Evolutionary conservation across 805 yeast species (phyloP), one percentile per base, ranked within the genome.

Genomic region (Lipomyces lipofer): DNA sequence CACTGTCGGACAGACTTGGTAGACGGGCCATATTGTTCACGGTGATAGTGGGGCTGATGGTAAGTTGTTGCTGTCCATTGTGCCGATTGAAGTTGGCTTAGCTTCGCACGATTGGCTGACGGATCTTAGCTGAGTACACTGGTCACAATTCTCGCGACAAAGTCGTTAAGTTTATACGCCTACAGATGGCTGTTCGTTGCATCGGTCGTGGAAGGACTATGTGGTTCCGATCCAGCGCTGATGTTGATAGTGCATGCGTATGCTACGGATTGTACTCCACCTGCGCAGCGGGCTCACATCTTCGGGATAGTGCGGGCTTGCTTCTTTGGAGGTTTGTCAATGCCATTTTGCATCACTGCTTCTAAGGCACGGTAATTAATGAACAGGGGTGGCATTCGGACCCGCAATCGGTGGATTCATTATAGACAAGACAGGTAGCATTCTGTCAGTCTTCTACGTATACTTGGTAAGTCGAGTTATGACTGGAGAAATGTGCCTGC

Each of bases 211-310:
- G 76, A 75, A 32, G 75, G 82, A 21, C 47, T 78, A 2, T 78
- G 84, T 13, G 96, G 96, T 25, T 85, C 90, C 0, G 46, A 77
- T 4, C 68, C 80, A 55, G 75, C 83, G 4, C 63, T 83, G 22
- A 61, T 85, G 43, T 79, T 85, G 7, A 70, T 85, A 25, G 71
- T 81, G 9, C 84, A 83, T 64, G 81, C 91, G 55, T 89, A 88
- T 65, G 75, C 86, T 15, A 74, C 88, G 3, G 96, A 89, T 70
- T 81, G 87, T 38, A 83, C 83, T 5, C 83, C 82, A 21, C 78
- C 87, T 0, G 75, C 73, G 28, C 75, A 78, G 48, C 72, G 95
- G 57, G 65, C 68, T 5, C 42, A 48, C 39, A 66, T 65, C 47
- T 64, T 74, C 56, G 64, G 64, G 9, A 35, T 56, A 10, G 28